Base-by-base conservation (phyloP, 2,329 filamentous ascomycete species). In the Colletotrichum sp. region DNA sequence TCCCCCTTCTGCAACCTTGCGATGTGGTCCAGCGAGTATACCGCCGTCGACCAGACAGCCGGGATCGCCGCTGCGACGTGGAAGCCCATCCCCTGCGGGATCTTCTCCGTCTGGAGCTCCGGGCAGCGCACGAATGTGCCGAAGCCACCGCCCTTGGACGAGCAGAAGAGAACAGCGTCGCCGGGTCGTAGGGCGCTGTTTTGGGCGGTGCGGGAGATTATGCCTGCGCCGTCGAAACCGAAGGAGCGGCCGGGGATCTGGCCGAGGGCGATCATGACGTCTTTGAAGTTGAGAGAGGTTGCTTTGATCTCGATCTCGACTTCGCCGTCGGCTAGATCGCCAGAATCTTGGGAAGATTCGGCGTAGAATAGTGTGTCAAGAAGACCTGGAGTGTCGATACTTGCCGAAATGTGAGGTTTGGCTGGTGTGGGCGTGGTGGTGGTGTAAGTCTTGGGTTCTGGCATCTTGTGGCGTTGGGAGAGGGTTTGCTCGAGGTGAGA, bases 181-280 rank as follows among this genome's bases (percentile, higher is more conserved):
- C 83, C 84, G 9, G 74, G 62, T 32, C 76, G 79, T 16, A 83
- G 80, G 3, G 62, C 55, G n/a, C 64, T 9, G 24, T 70, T 68
- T 10, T 68, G 63, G 4, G 83, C 85, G 4, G 85, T 81, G 12
- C 79, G 78, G 2, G 80, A 77, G 5, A 84, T 78, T 8, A 83
- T 71, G 6, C 85, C 85, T 6, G 82, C 79, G 30, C 81, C 81
- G 67, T 86, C 85, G 8, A 81, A 80, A 5, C 81, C 82, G 78
- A 86, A 82, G 15, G 76, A 71, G 3, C 80, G 75, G 2, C 80
- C 79, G 1, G 80, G 78, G 6, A 85, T 77, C 64, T 84, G 81
- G 5, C 84, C 85, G 18, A 84, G 74, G 3, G 83, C 81, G 24
- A 85, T 81, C 3, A 85, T 79, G 6, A 85, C 81, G 55, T 85